A percentile compares a stretch with the other conserved stretches of the same genome.
phyloP scores from a whole-genome alignment of 768 basidiomycete genomes.

The Podaxis sp. region DNA sequence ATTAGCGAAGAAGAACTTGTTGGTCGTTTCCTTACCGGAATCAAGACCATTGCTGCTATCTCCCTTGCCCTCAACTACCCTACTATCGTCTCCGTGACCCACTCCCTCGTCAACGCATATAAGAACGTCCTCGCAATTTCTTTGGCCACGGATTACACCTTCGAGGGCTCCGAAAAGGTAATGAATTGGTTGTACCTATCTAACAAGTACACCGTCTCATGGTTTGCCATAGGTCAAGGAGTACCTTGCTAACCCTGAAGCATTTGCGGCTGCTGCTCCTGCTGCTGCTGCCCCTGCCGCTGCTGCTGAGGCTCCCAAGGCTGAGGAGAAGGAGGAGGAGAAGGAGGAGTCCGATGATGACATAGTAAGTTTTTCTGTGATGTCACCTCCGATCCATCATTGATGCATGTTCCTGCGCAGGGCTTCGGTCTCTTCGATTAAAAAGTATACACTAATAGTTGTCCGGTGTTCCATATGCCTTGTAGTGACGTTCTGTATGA shows the following conservation, averaged over 20 bases:
- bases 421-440: constrained; percentile 96
- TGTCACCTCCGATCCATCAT: neutral
- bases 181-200: constrained; percentile 21
- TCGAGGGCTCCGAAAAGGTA: constrained; percentile 93
- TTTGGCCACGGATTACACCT: constrained; percentile 89
- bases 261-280: constrained; percentile 85
- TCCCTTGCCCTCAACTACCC: constrained; percentile 96
- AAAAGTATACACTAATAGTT: constrained; percentile 19
- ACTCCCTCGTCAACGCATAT: constrained; percentile 98
- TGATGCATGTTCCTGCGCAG: constrained; percentile 33
- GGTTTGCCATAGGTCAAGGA: constrained; percentile 73
- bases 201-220: constrained; percentile 18
- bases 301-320: constrained; percentile 56
- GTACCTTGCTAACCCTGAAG: constrained; percentile 96
- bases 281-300: constrained; percentile 54
- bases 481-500: constrained; percentile 4
- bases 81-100: constrained; percentile 88
- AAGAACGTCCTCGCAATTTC: constrained; percentile 95
- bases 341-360: constrained; percentile 87
- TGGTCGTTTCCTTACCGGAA: constrained; percentile 86
- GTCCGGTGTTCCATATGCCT: constrained; percentile 16
- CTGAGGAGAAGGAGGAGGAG: constrained; percentile 77
- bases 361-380: constrained; percentile 52
- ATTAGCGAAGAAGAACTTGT: constrained; percentile 89
- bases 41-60: constrained; percentile 95